These are phyloP conservation scores for Tolypocladium endophyticum DNA, from an alignment of 2,329 filamentous ascomycete genomes.

Conservation along the genomic window DNA sequence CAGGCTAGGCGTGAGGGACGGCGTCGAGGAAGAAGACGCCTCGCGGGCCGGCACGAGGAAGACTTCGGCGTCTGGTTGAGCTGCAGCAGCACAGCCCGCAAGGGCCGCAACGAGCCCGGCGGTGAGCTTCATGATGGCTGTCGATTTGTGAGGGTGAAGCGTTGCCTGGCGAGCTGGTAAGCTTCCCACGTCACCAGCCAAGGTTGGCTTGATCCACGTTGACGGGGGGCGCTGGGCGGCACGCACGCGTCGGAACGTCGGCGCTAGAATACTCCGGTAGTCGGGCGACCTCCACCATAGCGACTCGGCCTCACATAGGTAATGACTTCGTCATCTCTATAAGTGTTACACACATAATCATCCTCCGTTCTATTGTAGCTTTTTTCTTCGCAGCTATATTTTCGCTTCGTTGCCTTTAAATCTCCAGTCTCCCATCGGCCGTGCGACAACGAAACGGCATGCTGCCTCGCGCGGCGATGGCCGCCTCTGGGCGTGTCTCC, in stretches of 20 bases:
- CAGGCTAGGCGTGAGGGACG: constrained; percentile 40
- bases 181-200: constrained; percentile 19
- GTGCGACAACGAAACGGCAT: constrained; percentile 4
- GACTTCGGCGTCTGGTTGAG: constrained; percentile 35
- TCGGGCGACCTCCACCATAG: constrained; percentile 9
- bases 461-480: constrained; percentile 11
- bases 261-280: constrained; percentile 17
- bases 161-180: constrained; percentile 11
- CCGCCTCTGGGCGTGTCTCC: constrained; percentile 10
- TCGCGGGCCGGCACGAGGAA: constrained; percentile 36
- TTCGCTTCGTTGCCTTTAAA: not conserved
- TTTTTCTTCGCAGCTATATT: no score
- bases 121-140: constrained; percentile 31
- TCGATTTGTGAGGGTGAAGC: constrained; percentile 21
- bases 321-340: not conserved
- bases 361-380: not conserved
- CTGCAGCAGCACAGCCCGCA: constrained; percentile 26
- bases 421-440: not conserved
- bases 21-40: constrained; percentile 16
- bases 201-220: constrained; percentile 3
- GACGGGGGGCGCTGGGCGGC: constrained; percentile 5
- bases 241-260: constrained; percentile 17
- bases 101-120: constrained; percentile 27
- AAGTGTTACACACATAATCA: not conserved
- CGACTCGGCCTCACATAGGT: not conserved